Percentiles rank a stretch among this genome's conserved stretches.
These are phyloP conservation scores for Eutypella sp. DNA, from an alignment of 2,329 filamentous ascomycete genomes.

Conservation along the genomic window DNA sequence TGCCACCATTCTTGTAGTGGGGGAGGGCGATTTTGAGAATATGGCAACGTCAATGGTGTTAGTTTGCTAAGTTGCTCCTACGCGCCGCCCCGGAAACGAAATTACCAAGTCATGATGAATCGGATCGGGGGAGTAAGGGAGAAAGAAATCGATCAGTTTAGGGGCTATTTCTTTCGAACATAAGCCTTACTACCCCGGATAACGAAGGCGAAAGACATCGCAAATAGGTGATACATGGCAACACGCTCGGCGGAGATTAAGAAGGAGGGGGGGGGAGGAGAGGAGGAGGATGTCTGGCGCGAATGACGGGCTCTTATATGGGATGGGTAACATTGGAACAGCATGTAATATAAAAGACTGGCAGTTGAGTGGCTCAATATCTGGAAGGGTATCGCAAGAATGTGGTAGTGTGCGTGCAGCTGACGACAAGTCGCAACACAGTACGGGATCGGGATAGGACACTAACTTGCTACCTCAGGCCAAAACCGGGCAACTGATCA, in stretches of 20 bases:
- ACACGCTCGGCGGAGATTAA: background rate
- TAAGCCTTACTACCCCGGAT: constrained; percentile 1
- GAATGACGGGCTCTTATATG: background rate
- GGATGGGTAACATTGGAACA: constrained; percentile 1
- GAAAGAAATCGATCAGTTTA: no score
- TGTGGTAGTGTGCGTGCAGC: constrained; percentile 16
- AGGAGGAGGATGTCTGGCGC: no score
- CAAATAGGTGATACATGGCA: background rate
- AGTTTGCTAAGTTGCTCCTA: no score
- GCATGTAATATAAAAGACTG: constrained; percentile 13
- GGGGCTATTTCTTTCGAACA: background rate
- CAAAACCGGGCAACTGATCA: background rate
- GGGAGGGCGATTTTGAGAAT: no score
- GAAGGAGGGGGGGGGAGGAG: background rate
- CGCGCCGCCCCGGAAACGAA: background rate
- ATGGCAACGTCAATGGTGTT: no score
- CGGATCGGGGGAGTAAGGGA: no score
- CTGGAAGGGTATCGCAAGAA: constrained; percentile 15
- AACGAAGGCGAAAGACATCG: background rate
- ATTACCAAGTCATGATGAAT: no score
- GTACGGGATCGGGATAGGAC: constrained; percentile 15
- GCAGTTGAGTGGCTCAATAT: constrained; percentile 16
- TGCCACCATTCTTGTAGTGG: no score
- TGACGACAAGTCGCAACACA: constrained; percentile 20
- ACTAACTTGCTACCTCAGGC: constrained; percentile 16